Conservation (phyloP, 345 rosid genomes). For the Ricinus communis region DNA sequence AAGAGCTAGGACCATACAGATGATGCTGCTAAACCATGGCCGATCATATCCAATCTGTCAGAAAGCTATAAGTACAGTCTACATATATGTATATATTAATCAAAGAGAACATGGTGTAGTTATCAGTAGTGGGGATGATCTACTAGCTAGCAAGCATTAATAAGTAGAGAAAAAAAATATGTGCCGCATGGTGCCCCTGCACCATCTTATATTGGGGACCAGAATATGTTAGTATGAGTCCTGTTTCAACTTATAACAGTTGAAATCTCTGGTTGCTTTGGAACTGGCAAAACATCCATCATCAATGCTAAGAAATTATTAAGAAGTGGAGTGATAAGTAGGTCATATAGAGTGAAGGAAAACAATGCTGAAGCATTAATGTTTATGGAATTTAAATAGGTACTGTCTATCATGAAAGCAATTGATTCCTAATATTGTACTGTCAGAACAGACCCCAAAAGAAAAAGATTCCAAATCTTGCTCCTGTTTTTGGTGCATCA, state of each 20-base stretch:
- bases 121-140: background rate
- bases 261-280: background rate
- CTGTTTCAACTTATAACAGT: slow-evolving; percentile 5
- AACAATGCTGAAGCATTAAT: no score
- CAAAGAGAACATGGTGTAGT: background rate
- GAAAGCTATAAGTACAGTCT: no score
- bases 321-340: background rate
- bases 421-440: no score
- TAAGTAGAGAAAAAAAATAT: background rate
- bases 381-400: no score
- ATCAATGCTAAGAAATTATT: background rate
- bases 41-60: background rate
- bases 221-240: background rate
- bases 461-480: no score
- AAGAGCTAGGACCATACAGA: background rate
- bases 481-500: no score
- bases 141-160: background rate
- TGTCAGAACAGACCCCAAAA: no score
- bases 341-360: no score
- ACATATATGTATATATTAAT: background rate
- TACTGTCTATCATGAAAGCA: no score
- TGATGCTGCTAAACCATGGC: background rate
- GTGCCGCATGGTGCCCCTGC: background rate
- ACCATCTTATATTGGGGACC: background rate
- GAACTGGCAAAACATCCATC: background rate